Conservation (phyloP, 73 alveolate genomes). For the Paramecium primaurelia region DNA sequence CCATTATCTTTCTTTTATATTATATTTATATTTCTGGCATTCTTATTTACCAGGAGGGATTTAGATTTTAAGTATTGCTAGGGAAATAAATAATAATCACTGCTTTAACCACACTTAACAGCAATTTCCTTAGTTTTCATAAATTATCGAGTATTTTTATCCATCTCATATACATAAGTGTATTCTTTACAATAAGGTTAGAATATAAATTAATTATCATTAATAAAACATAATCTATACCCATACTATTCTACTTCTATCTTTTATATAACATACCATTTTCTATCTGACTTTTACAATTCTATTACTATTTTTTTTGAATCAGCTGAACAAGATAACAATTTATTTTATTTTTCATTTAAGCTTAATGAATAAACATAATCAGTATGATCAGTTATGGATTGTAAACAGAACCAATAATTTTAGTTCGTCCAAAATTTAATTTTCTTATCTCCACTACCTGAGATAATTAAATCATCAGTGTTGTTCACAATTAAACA, state of each 20-base stretch:
- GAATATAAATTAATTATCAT: background rate
- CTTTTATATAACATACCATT: background rate
- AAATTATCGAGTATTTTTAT: too few species aligned
- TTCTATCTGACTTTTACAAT: background rate
- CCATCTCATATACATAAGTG: too few species aligned
- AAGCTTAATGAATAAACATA: background rate
- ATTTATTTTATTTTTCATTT: background rate
- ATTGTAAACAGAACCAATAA: background rate
- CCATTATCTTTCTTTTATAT: background rate
- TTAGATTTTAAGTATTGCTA: background rate
- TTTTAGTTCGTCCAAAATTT: background rate
- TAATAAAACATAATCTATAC: background rate
- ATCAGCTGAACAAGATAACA: background rate
- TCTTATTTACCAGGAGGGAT: background rate
- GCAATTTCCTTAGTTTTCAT: too few species aligned
- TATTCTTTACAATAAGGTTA: too few species aligned
- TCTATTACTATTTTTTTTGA: background rate
- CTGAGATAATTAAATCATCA: background rate
- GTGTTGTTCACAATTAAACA: background rate
- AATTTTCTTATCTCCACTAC: background rate
- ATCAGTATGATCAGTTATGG: background rate
- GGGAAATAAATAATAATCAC: background rate
- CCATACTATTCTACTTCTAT: background rate
- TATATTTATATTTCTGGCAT: too few species aligned
- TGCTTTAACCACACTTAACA: too few species aligned